phyloP scores from a whole-genome alignment of 2,329 filamentous ascomycete species.

The Neoarthrinium moseri region DNA sequence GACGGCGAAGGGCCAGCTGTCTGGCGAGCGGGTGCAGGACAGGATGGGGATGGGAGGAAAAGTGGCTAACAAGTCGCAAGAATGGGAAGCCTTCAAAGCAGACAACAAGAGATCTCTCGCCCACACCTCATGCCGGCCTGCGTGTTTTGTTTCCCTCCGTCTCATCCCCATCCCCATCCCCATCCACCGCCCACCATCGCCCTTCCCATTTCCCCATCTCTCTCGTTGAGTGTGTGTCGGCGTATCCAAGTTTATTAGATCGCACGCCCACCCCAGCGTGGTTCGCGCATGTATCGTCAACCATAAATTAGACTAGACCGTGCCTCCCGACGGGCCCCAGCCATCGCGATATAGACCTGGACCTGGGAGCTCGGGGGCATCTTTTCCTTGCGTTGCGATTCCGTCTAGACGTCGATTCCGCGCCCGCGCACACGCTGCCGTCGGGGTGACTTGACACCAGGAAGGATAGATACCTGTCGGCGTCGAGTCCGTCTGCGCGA shows the following conservation, averaged over 20 bases:
- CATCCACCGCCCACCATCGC: no score
- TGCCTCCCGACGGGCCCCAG: neutral
- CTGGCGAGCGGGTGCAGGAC: neutral
- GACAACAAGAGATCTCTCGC: neutral
- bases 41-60: neutral
- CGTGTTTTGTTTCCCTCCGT: no score
- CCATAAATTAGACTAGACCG: neutral
- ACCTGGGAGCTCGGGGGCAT: neutral
- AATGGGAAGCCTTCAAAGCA: neutral
- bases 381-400: neutral
- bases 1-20: no score
- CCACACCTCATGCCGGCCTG: slow-evolving; percentile 2
- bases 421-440: slow-evolving; percentile 20
- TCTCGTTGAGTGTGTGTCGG: neutral
- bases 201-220: neutral
- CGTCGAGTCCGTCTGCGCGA: neutral
- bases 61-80: slow-evolving; percentile 7
- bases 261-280: neutral
- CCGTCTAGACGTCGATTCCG: slow-evolving; percentile 12
- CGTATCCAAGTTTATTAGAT: no score
- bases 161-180: no score
- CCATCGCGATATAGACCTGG: neutral
- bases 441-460: no score
- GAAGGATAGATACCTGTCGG: slow-evolving; percentile 5
- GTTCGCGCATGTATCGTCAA: neutral